These are phyloP conservation scores for Suhomyces vadensis DNA, from an alignment of 805 yeast genomes.

Conservation along the genomic window DNA sequence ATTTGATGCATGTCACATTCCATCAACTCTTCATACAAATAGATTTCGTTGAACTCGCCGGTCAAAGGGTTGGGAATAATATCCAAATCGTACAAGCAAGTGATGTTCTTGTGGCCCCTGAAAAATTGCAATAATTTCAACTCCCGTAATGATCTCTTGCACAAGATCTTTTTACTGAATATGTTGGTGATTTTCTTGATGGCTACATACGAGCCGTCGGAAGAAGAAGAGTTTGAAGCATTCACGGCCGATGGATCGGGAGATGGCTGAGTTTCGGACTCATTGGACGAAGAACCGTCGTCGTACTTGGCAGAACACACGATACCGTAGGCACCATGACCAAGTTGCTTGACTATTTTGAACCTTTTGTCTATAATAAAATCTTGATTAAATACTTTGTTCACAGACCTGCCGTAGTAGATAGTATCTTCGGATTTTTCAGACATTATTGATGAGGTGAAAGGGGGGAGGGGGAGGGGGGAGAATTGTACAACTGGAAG, in stretches of 20 bases:
- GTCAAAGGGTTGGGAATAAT: conserved; percentile 66
- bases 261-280: background rate
- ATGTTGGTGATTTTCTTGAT: conserved; percentile 95
- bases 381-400: conserved; percentile 69
- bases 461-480: background rate
- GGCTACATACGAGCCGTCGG: conserved; percentile 61
- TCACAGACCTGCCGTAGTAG: conserved; percentile 37
- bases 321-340: conserved; percentile 97
- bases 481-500: background rate
- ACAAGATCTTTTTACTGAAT: conserved; percentile 84
- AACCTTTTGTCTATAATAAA: conserved; percentile 88
- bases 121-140: conserved; percentile 87
- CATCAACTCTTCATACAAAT: conserved; percentile 94
- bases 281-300: conserved; percentile 51
- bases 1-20: conserved; percentile 99
- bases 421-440: conserved; percentile 6
- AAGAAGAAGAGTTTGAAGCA: conserved; percentile 15
- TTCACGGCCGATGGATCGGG: conserved; percentile 3
- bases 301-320: conserved; percentile 93
- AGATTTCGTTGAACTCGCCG: conserved; percentile 83
- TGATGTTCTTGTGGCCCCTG: conserved; percentile 94
- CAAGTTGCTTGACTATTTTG: conserved; percentile 87
- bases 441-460: background rate
- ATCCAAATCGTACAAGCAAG: conserved; percentile 92
- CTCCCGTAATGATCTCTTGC: conserved; percentile 91